phyloP scores from a whole-genome alignment of 1,139 yeast species.

The Protomyces inundatus region DNA sequence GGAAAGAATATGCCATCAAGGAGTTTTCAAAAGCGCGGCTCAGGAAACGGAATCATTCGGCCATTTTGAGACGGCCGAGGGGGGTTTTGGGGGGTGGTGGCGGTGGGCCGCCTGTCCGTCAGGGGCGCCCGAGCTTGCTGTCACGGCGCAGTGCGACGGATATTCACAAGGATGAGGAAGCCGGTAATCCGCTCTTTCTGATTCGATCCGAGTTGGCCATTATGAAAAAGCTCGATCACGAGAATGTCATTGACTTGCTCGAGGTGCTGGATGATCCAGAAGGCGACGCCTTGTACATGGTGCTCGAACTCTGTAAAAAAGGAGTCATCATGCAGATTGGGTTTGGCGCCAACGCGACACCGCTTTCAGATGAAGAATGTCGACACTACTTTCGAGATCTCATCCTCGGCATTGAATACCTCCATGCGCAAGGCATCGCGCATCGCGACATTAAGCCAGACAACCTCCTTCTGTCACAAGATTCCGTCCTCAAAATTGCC shows the following conservation, averaged over 20 bases:
- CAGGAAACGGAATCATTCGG: slow-evolving; percentile 48
- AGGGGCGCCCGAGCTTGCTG: slow-evolving; percentile 22
- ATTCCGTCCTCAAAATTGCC: slow-evolving; percentile 77
- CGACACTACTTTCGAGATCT: slow-evolving; percentile 66
- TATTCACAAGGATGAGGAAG: slow-evolving; percentile 39
- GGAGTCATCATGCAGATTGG: slow-evolving; percentile 45
- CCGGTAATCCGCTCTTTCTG: slow-evolving; percentile 37
- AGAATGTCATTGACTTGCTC: slow-evolving; percentile 74
- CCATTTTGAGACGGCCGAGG: slow-evolving; percentile 36
- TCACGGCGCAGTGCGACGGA: slow-evolving; percentile 43
- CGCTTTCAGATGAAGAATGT: slow-evolving; percentile 42
- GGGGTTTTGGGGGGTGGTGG: slow-evolving; percentile 26
- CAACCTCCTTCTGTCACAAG: slow-evolving; percentile 66
- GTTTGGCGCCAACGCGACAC: slow-evolving; percentile 50
- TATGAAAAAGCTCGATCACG: slow-evolving; percentile 72
- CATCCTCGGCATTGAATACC: slow-evolving; percentile 78
- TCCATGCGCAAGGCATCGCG: slow-evolving; percentile 87
- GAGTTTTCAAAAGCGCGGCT: slow-evolving; percentile 47
- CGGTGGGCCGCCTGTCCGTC: slow-evolving; percentile 9
- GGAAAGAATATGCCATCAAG: slow-evolving; percentile 62
- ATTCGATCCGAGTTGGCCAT: slow-evolving; percentile 78
- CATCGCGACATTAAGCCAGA: slow-evolving; percentile 97
- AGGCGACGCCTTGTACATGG: slow-evolving; percentile 61
- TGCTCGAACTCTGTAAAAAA: slow-evolving; percentile 65
- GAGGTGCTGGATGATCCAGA: slow-evolving; percentile 75